A percentile compares a stretch with the other conserved stretches of the same genome.
These are phyloP conservation scores for Kentomonas sorsogonicus DNA, from an alignment of 208 protist species.

Conservation along the genomic window DNA sequence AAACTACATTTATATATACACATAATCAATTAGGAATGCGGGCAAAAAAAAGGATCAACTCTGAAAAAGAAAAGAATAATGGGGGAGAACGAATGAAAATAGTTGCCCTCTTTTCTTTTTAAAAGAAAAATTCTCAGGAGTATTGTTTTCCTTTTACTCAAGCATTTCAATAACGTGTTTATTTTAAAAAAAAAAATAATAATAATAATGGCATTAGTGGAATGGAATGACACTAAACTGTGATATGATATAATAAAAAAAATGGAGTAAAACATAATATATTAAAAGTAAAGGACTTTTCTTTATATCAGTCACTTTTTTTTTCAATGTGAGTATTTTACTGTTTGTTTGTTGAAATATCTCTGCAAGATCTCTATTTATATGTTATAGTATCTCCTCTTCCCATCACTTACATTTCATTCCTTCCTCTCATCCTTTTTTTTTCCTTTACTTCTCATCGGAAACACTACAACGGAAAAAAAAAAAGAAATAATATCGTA, in stretches of 20 bases:
- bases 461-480: neutral
- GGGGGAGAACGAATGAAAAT: neutral
- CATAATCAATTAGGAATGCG: no score
- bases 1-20: no score
- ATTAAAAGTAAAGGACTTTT: slow-evolving; percentile 9
- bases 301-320: neutral
- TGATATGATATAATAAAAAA: slow-evolving; percentile 15
- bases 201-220: no score
- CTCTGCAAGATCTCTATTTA: neutral
- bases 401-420: neutral
- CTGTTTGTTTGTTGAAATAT: slow-evolving; percentile 3
- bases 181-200: slow-evolving; percentile 13
- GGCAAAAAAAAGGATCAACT: neutral
- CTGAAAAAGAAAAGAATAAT: slow-evolving; percentile 1
- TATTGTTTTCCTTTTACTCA: no score
- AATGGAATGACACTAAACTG: no score
- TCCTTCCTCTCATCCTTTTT: neutral
- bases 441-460: neutral
- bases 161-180: no score
- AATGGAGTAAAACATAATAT: slow-evolving; percentile 4
- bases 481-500: slow-evolving; percentile 11
- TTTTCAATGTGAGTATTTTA: slow-evolving; percentile 8
- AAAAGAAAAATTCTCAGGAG: no score
- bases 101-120: neutral
- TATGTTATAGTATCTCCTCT: neutral